These are phyloP conservation scores for Coleophoma cylindrospora DNA, from an alignment of 2,329 filamentous ascomycete genomes.

Conservation along the genomic window DNA sequence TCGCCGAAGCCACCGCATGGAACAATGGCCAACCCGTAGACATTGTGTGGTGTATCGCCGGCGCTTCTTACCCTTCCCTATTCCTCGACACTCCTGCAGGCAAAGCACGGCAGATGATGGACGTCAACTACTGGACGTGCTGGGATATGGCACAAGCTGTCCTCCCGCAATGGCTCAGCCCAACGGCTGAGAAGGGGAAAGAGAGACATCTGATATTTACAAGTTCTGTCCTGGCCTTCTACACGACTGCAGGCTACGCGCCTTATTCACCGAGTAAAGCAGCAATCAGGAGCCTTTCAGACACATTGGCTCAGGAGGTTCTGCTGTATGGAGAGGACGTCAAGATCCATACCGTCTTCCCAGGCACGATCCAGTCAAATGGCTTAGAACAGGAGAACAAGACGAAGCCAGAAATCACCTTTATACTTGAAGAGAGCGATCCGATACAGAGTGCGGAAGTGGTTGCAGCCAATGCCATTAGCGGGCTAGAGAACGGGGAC, in stretches of 20 bases:
- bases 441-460: slow-evolving; percentile 72
- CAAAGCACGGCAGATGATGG: slow-evolving; percentile 73
- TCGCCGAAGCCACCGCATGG: slow-evolving; percentile 72
- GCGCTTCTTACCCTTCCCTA: slow-evolving; percentile 66
- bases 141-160: slow-evolving; percentile 82
- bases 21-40: slow-evolving; percentile 72
- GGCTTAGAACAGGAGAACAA: slow-evolving; percentile 72
- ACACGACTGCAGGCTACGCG: slow-evolving; percentile 74
- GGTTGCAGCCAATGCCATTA: slow-evolving; percentile 66
- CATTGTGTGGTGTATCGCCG: slow-evolving; percentile 88
- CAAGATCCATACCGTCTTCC: slow-evolving; percentile 75
- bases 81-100: slow-evolving; percentile 70
- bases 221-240: slow-evolving; percentile 69
- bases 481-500: slow-evolving; percentile 72
- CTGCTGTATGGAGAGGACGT: slow-evolving; percentile 81
- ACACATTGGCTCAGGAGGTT: slow-evolving; percentile 79
- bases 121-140: slow-evolving; percentile 85
- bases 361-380: slow-evolving; percentile 75
- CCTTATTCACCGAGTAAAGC: slow-evolving; percentile 83
- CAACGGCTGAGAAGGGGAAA: slow-evolving; percentile 38
- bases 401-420: slow-evolving; percentile 76
- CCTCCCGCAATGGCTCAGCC: slow-evolving; percentile 67
- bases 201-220: slow-evolving; percentile 85
- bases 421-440: slow-evolving; percentile 77
- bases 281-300: slow-evolving; percentile 76